A percentile compares a stretch with the other conserved stretches of the same genome.
Conservation (phyloP, 2,329 filamentous ascomycete genomes). For the Sphaerulina vaccinii region DNA sequence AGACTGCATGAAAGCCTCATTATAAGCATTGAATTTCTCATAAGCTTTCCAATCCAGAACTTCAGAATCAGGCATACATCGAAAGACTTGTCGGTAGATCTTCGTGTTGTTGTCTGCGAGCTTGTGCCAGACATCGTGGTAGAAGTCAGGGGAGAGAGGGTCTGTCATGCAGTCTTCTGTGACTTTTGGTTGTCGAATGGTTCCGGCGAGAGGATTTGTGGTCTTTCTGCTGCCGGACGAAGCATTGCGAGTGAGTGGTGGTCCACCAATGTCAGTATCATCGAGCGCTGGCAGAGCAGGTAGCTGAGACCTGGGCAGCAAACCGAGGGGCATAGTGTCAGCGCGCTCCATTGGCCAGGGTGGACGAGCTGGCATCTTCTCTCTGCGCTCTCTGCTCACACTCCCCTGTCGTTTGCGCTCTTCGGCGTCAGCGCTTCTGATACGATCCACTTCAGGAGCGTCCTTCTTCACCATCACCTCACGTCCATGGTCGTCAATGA, state of each 20-base stretch:
- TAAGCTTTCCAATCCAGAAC: constrained; percentile 93
- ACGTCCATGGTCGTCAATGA: constrained; percentile 57
- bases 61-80: constrained; percentile 94
- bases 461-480: constrained; percentile 70
- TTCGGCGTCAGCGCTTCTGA: constrained; percentile 35
- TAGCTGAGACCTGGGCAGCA: constrained; percentile 68
- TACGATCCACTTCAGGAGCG: constrained; percentile 63
- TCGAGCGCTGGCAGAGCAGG: constrained; percentile 68
- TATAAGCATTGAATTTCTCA: constrained; percentile 76
- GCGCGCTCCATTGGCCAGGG: constrained; percentile 47
- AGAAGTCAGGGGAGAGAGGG: constrained; percentile 77
- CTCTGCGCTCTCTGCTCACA: constrained; percentile 35
- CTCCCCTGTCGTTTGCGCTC: constrained; percentile 36
- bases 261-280: constrained; percentile 80
- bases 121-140: constrained; percentile 81
- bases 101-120: constrained; percentile 94
- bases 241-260: constrained; percentile 58
- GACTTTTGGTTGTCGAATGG: constrained; percentile 71
- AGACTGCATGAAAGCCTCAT: constrained; percentile 70
- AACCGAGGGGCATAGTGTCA: constrained; percentile 65
- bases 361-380: constrained; percentile 32
- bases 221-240: constrained; percentile 34
- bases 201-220: constrained; percentile 55
- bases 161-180: constrained; percentile 94
- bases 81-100: constrained; percentile 88